phyloP scores from a whole-genome alignment of 1,284 basidiomycete species.

The Athelia sp. region DNA sequence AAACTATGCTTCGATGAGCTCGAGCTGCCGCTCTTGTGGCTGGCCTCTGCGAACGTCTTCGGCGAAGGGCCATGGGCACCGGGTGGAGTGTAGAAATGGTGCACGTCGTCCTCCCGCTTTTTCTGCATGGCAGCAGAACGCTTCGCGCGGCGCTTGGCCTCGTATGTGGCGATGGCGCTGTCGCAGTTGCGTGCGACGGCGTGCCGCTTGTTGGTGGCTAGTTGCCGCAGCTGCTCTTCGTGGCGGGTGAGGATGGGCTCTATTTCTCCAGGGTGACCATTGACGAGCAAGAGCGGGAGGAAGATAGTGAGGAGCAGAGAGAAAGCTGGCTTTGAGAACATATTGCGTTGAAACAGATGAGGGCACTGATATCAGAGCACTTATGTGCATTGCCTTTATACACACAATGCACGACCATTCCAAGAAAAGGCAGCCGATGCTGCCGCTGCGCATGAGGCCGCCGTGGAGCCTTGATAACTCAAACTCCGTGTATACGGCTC shows the following conservation, averaged over 20 bases:
- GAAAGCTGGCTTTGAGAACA: too few species aligned
- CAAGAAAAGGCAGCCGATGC: too few species aligned
- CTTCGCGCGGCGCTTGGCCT: constrained; percentile 14
- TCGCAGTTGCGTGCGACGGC: constrained; percentile 16
- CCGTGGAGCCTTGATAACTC: too few species aligned
- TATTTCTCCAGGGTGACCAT: neutral
- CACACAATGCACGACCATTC: too few species aligned
- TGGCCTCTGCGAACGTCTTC: neutral
- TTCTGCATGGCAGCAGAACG: constrained; percentile 10
- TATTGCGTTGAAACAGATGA: too few species aligned
- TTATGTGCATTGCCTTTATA: too few species aligned
- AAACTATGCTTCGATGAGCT: neutral
- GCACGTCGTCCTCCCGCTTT: neutral
- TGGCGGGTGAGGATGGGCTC: neutral
- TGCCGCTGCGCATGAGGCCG: too few species aligned
- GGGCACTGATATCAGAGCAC: too few species aligned
- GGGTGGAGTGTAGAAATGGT: too few species aligned
- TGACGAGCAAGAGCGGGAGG: neutral
- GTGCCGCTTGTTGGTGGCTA: constrained; percentile 3
- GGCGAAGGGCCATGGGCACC: constrained; percentile 1
- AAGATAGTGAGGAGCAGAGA: neutral
- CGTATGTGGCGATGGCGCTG: constrained; percentile 14
- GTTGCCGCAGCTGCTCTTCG: neutral
- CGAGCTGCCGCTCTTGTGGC: neutral
- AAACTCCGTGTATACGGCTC: too few species aligned